Evolutionary conservation across 106 monocot species (phyloP), one percentile per base, ranked within the genome.

Genomic region (Amphibolis antarctica): DNA sequence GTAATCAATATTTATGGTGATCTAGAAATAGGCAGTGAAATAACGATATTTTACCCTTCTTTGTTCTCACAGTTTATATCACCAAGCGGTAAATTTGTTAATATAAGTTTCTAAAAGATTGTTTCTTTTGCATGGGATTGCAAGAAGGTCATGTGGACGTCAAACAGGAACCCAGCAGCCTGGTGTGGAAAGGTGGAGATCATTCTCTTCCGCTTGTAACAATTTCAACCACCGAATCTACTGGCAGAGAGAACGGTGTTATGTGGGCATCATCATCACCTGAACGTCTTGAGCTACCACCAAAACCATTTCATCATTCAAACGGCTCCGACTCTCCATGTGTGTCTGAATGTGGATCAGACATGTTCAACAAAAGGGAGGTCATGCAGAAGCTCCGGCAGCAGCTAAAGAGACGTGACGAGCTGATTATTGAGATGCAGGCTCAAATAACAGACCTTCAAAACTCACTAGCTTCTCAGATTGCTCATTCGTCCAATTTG

Each of bases 371-470:
- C 69, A 79, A 74, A 50, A 56, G 74, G 28, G 79, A 79, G 60
- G 79, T 79, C 14, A 66, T 79, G 52, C 74, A 79, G n/a, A 79
- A 66, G 66, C 65, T 79, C 23, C 55, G 78, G 13, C 73, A 67
- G 63, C 79, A 79, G 42, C 79, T 79, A 12, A 74, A 79, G 31
- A 63, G 66, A 42, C 23, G 74, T 12, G 79, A 74, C 42, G 74
- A 79, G n/a, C 74, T 74, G 74, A 79, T 79, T 60, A 17, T 79
- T 24, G 79, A 79, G 25, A 74, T 74, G 79, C 79, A 79, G 53
- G 28, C 64, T 15, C 74, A 70, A 64, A 74, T 79, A 18, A 66
- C 52, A 0, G 63, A 78, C 63, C 63, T 73, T 25, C 78, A 78
- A 46, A 62, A 44, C 29, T 67, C 78, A 54, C 30, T 79, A 27